Evolutionary conservation across 1,139 yeast species (phyloP), one percentile per base, ranked within the genome.

Genomic region (Geotrichum candidum): DNA sequence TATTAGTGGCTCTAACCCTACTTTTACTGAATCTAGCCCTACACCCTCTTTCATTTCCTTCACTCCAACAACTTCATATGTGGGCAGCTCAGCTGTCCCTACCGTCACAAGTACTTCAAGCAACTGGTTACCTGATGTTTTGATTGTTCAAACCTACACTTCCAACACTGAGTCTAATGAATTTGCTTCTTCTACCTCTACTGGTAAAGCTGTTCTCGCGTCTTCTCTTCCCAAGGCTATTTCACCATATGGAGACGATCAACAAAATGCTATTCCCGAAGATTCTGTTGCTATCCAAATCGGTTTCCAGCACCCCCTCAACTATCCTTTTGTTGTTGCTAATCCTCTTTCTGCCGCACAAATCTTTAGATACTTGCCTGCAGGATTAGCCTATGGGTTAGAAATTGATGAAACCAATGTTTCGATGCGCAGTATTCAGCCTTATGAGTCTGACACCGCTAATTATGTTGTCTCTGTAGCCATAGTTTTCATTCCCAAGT

Each of bases 291-390:
- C 74, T 29, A 67, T 77, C 31, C 79, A 76, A 65, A 68, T 78
- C 61, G 81, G 80, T 0, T 78, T 78, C 67, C 70, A 72, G 60
- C 74, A 75, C 61, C 69, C 75, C 3, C 69, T 78, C 57, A 77
- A 78, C 68, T 78, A 78, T 64, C 76, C 74, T 45, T 77, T 77
- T 67, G 75, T 78, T 45, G 79, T 74, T 9, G 65, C 67, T 46
- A 71, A 77, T 65, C 77, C 80, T 13, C 65, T 77, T 29, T 70
- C 80, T 2, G 80, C 77, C 6, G 80, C 81, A 11, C 81, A 78
- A 68, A 74, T 78, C 59, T 77, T 78, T 66, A 71, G 74, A 54
- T 76, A 75, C 66, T 68, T 78, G 59, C 80, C 81, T 7, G 64
- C 65, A 51, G 81, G 80, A 27, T 61, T 78, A 22, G 73, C 77